Evolutionary conservation across 306 rosid genomes (phyloP), one percentile per base, ranked within the genome.

Genomic region (Lathyrus aphaca): DNA sequence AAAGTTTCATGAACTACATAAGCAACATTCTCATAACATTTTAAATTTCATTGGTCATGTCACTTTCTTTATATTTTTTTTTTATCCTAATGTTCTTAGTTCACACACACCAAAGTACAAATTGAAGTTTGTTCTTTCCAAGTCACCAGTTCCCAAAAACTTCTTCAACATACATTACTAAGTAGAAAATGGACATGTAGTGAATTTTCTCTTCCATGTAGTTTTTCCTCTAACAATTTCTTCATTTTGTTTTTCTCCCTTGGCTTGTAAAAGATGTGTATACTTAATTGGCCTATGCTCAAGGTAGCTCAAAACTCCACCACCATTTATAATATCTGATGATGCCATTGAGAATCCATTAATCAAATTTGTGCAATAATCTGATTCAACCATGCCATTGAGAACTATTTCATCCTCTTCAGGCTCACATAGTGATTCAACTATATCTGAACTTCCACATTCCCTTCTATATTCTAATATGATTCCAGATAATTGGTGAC

Each of bases 211-310:
- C 80, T 93, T 90, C 98, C 98, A 90, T 25, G 39, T 64, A 8
- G 96, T 93, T 61, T 85, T 84, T 74, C 94, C 98, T 81, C 97
- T 84, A 9, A 93, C 94, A 69, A 93, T 93, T 86, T 93, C 97
- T 61, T 88, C 86, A 61, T 49, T 82, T 79, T 86, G 79, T 27
- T 77, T 21, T 53, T 81, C 79, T 18, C 90, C 97, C 57, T 82
- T 80, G 18, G 68, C 37, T 85, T 85, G 89, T 55, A 93, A 74
- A 10, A 93, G 91, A 72, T 93, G 96, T 55, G 96, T 90, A 77
- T 82, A 93, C 63, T 81, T 81, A n/a, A 81, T 18, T 81, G 82
- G 69, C 13, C 68, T 80, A 53, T 79, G 82, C 54, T 87, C 86
- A 66, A 88, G 79, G 54, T 76, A 71, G 42, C 74, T 84, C 58